Conservation (phyloP, 768 basidiomycete genomes). For the Rhodotorula paludigena region DNA sequence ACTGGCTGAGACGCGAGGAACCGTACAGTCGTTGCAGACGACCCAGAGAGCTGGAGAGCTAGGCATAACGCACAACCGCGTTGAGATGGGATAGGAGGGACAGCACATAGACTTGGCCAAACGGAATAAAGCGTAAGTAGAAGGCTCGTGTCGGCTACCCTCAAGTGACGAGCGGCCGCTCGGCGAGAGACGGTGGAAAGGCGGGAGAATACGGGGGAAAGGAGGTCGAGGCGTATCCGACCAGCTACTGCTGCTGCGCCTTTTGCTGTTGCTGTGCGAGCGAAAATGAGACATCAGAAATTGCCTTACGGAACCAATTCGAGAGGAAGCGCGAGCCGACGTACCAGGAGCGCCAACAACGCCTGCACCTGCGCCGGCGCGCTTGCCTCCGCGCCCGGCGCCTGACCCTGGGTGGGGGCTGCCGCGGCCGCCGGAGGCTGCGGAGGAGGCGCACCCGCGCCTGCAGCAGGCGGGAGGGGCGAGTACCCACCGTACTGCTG, state of each 20-base stretch:
- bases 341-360: constrained; percentile 20
- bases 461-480: background rate
- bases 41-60: too few relatives aligned
- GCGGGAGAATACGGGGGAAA: too few relatives aligned
- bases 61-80: too few relatives aligned
- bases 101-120: too few relatives aligned
- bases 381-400: background rate
- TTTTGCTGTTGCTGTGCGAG: background rate
- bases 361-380: constrained; percentile 21
- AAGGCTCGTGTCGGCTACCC: too few relatives aligned
- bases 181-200: too few relatives aligned
- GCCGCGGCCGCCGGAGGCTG: background rate
- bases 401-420: background rate
- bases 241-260: background rate
- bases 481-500: constrained; percentile 4
- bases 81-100: too few relatives aligned
- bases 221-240: too few relatives aligned
- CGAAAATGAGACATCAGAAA: background rate
- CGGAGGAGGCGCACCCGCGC: background rate
- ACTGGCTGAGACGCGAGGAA: too few relatives aligned
- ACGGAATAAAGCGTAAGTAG: too few relatives aligned
- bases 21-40: too few relatives aligned
- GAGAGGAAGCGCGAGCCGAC: constrained; percentile 38
- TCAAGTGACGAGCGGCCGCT: too few relatives aligned
- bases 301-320: constrained; percentile 19